Base-by-base conservation (phyloP, 306 rosid species). In the Citrullus amarus region DNA sequence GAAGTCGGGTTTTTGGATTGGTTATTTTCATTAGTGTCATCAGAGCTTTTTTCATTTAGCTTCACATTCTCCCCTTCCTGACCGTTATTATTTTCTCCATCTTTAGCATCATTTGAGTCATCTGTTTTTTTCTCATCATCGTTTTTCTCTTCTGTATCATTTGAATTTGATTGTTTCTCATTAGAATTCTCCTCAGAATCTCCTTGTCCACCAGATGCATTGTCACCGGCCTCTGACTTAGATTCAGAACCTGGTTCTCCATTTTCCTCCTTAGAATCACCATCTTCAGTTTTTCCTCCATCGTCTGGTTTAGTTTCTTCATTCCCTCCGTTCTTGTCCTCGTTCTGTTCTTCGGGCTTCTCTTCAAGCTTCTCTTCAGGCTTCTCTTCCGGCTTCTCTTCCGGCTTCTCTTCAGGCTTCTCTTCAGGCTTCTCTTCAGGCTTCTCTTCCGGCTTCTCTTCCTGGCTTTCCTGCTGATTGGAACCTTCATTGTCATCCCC, bases 61-160 rank as follows among this genome's bases (percentile, higher is more conserved):
- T 88, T 91, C 76, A 41, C 89, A 54, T 85, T 89, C 74, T 88
- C 96, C 58, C 82, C 87, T 60, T 68, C 83, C 87, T 61, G 83
- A 55, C 44, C 77, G 58, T 67, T 83, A 8, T 8, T 60, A 10
- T 79, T 86, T 28, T 79, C 82, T 51, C 32, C 82, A 6, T 74
- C 85, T 11, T 83, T 79, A 58, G 82, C 71, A 78, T 84, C 83
- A 75, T 81, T 85, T 2, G 84, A 46, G 30, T 77, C 80, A 50
- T 79, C 91, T 3, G 69, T 80, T 63, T 86, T 88, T 75, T 83
- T 84, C 72, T 75, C 84, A 53, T 32, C 81, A 14, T 78, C 86
- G 0, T 34, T 53, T 71, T 75, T 79, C 77, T 83, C 76, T 36
- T 77, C 90, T 36, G 63, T 79, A 44, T 87, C 93, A 78, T 67